Evolutionary conservation across 2,329 filamentous ascomycete species (phyloP).

Genomic region (Pyrenochaeta sp.): DNA sequence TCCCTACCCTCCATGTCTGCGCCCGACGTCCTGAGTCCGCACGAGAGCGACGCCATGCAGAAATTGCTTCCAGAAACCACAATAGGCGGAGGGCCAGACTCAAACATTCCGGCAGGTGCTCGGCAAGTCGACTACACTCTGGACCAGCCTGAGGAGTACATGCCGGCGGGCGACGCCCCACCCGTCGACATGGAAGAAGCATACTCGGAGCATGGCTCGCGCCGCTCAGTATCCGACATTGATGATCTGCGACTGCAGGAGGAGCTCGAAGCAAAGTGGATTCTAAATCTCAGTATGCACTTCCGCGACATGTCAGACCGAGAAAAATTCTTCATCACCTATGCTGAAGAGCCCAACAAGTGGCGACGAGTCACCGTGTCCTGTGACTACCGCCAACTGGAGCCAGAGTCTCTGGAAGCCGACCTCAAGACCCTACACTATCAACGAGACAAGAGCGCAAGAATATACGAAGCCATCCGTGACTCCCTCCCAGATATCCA

Average conservation of each 20-base stretch:
- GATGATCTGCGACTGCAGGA: constrained; percentile 74
- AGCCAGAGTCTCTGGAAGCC: constrained; percentile 82
- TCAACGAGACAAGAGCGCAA: constrained; percentile 89
- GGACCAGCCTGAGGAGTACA: constrained; percentile 34
- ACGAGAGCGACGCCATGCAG: constrained; percentile 34
- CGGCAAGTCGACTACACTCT: constrained; percentile 44
- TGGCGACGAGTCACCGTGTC: constrained; percentile 94
- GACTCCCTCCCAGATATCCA: constrained; percentile 93
- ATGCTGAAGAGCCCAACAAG: constrained; percentile 77
- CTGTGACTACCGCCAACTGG: constrained; percentile 86
- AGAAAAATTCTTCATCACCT: constrained; percentile 98
- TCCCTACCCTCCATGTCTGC: constrained; percentile 50
- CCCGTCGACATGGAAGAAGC: constrained; percentile 39
- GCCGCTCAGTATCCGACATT: constrained; percentile 44
- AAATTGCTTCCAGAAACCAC: constrained; percentile 29
- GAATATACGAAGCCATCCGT: constrained; percentile 93
- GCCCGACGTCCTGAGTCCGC: constrained; percentile 48
- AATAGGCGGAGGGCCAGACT: constrained; percentile 41
- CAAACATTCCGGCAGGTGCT: constrained; percentile 45
- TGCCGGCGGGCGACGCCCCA: constrained; percentile 29
- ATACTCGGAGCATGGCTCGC: constrained; percentile 42
- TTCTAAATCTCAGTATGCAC: constrained; percentile 97
- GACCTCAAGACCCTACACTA: constrained; percentile 80
- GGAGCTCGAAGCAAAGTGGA: constrained; percentile 90
- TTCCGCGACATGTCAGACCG: constrained; percentile 91